A percentile compares a stretch with the other conserved stretches of the same genome.
phyloP scores from a whole-genome alignment of 495 filamentous ascomycete species.

The Mycothermus thermophilus region DNA sequence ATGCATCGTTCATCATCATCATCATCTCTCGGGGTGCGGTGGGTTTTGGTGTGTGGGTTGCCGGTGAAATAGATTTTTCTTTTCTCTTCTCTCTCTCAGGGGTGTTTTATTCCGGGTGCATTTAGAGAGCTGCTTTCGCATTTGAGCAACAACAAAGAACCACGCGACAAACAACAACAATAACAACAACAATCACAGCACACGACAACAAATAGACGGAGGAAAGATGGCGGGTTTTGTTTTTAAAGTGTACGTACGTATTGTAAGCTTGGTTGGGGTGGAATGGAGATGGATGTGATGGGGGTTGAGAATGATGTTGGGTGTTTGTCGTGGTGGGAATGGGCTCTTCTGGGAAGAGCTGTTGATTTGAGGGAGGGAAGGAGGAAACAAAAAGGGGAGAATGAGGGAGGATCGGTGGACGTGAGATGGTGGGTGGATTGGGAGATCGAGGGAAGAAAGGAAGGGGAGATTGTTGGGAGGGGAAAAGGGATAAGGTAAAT shows the following conservation, averaged over 20 bases:
- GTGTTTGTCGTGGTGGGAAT: too few species aligned
- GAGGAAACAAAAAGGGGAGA: conserved; percentile 1
- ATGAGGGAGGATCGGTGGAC: conserved; percentile 2
- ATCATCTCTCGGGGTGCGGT: too few species aligned
- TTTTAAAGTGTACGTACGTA: too few species aligned
- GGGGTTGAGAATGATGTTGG: neutral
- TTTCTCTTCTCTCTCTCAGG: neutral
- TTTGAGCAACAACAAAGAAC: too few species aligned
- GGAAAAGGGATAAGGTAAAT: too few species aligned
- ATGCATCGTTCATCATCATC: too few species aligned
- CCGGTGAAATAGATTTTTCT: neutral
- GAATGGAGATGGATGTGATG: neutral
- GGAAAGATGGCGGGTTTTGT: conserved; percentile 6
- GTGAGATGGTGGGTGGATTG: too few species aligned
- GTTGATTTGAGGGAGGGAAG: neutral
- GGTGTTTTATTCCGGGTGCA: too few species aligned
- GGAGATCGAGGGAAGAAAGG: neutral
- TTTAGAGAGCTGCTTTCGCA: too few species aligned
- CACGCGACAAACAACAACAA: neutral
- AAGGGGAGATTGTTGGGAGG: conserved; percentile 1
- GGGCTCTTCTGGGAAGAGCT: too few species aligned
- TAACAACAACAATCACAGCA: conserved; percentile 10
- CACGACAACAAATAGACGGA: conserved; percentile 20
- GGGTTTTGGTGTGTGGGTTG: neutral
- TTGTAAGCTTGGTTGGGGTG: neutral